Base-by-base conservation (phyloP, 208 protist genomes). In the Acanthamoeba castellanii region DNA sequence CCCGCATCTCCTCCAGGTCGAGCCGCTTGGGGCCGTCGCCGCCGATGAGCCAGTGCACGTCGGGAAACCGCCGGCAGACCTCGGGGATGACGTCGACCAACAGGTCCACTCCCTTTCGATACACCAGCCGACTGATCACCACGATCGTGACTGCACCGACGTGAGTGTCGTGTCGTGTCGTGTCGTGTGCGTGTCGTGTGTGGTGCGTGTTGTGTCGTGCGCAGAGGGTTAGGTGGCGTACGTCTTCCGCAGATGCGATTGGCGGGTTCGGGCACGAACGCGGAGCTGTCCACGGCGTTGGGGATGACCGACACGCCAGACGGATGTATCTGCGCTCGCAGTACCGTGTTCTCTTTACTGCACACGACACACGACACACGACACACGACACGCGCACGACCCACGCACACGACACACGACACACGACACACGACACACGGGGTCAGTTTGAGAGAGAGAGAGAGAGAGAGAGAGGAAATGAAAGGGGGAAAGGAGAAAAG, bases 71-170 rank as follows among this genome's bases (percentile, higher is more conserved):
- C 76, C 96, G 96, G 97, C 99, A 99, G 50, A 99, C 98, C 45
- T 98, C 96, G 45, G 99, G 99, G 52, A 99, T 99, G 27, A 99
- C 98, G 57, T 95, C 87, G 2, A 99, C 98, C 82, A 99, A 98
- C 70, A 99, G 97, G 95, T 99, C 98, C 3, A 98, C 98, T 2
- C 99, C 99, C 96, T 99, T 99, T 81, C 99, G 98, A 95, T 99
- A 99, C 14, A 99, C 99, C 50, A 99, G 97, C 34, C 99, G 98
- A 74, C 98, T 99, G 92, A 99, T 98, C 93, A 99, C 98, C 45
- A 99, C 98, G 90, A 99, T 99, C 14, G 98, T 99, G 59, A 99
- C 89, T 30, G 97, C 97, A 57, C 30, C 84, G 16, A 9, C 27
- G 18, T 89, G 16, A n/a, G 20, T 18, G 52, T 70, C 18, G 47